Percentiles rank a stretch among this genome's conserved stretches.
These are phyloP conservation scores for Lagerstroemia fauriei DNA, from an alignment of 441 rosid genomes.

Conservation along the genomic window DNA sequence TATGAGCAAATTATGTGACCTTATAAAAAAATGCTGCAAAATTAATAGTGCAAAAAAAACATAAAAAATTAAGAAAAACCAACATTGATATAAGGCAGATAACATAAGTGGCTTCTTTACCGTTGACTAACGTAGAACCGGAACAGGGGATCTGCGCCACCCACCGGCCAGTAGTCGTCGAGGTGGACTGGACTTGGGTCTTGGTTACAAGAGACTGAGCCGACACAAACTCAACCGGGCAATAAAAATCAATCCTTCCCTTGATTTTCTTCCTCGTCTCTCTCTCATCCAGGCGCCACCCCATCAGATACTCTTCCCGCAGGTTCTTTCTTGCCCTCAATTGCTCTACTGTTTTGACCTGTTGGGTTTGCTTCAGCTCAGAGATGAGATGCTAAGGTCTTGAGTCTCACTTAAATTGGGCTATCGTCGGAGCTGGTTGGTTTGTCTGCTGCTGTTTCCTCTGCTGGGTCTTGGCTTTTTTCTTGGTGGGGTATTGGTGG, in stretches of 20 bases:
- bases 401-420: not conserved
- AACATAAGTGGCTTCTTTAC: no score
- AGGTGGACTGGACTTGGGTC: slow-evolving; percentile 36
- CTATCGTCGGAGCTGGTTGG: not conserved
- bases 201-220: not conserved
- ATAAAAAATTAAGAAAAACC: no score
- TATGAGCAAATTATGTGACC: no score
- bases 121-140: not conserved
- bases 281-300: not conserved
- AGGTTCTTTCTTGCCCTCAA: slow-evolving; percentile 15
- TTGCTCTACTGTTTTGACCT: not conserved
- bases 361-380: not conserved
- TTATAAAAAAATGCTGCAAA: no score
- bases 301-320: not conserved
- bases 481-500: not conserved
- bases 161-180: slow-evolving; percentile 33
- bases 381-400: not conserved
- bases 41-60: no score
- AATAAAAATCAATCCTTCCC: not conserved
- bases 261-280: not conserved
- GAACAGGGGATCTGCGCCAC: not conserved
- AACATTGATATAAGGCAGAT: no score
- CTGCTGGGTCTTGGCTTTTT: not conserved
- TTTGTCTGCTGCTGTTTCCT: not conserved
- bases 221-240: not conserved